Conservation (phyloP, 768 basidiomycete genomes). For the Mycena sanguinolenta region DNA sequence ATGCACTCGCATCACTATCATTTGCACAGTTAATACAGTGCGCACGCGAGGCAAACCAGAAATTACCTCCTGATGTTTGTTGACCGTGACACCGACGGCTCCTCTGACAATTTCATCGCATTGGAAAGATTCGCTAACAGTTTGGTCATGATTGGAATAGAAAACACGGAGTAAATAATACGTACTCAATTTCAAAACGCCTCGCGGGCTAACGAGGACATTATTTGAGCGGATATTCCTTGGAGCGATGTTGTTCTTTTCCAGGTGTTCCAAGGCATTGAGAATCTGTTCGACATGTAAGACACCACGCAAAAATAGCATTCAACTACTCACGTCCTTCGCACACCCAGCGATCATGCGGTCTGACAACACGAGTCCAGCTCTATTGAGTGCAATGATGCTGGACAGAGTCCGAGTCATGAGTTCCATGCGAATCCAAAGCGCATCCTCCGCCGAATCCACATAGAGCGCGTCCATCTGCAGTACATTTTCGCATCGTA, state of each 20-base stretch:
- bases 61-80: conserved; percentile 1
- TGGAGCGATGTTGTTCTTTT: conserved; percentile 61
- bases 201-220: conserved; percentile 59
- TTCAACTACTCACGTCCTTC: conserved; percentile 57
- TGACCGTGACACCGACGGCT: neutral
- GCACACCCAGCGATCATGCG: conserved; percentile 62
- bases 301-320: too few species aligned
- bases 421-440: conserved; percentile 75
- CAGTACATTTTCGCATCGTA: conserved; percentile 60
- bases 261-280: conserved; percentile 59
- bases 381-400: conserved; percentile 58
- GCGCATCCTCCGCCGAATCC: conserved; percentile 50
- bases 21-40: too few species aligned
- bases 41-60: neutral
- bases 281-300: conserved; percentile 52
- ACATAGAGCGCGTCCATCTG: conserved; percentile 61
- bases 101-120: neutral
- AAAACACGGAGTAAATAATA: conserved; percentile 38
- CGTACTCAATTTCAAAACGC: conserved; percentile 64
- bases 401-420: conserved; percentile 73
- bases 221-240: conserved; percentile 72
- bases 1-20: conserved; percentile 52
- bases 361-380: conserved; percentile 61
- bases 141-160: neutral
- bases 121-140: conserved; percentile 21